These are phyloP conservation scores for Kluyveromyces marxianus DNA, from an alignment of 1,139 yeast species.

Conservation along the genomic window DNA sequence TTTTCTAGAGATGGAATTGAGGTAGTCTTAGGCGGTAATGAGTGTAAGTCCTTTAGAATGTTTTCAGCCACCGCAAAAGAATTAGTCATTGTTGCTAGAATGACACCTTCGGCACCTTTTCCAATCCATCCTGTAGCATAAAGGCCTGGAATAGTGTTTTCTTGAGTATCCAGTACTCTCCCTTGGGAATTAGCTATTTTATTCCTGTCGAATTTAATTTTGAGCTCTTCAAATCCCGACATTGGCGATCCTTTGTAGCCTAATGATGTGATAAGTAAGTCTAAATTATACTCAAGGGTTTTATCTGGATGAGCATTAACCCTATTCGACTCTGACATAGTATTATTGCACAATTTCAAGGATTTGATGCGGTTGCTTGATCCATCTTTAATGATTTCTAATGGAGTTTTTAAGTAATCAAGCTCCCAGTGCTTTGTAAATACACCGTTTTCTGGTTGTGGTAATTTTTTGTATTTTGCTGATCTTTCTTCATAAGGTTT, in stretches of 20 bases:
- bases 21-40: not conserved
- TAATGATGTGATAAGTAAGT: constrained; percentile 72
- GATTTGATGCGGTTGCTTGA: constrained; percentile 33
- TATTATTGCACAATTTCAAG: constrained; percentile 25
- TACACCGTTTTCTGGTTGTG: constrained; percentile 15
- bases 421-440: constrained; percentile 54
- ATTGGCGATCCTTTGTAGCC: constrained; percentile 75
- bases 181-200: constrained; percentile 57
- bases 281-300: constrained; percentile 39
- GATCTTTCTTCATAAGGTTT: constrained; percentile 26
- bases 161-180: constrained; percentile 37
- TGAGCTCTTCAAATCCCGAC: constrained; percentile 43
- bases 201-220: constrained; percentile 55
- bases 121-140: constrained; percentile 93
- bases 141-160: constrained; percentile 41
- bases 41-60: constrained; percentile 47
- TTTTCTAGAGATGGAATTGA: constrained; percentile 18
- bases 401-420: constrained; percentile 64
- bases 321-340: constrained; percentile 31
- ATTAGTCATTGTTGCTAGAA: constrained; percentile 85
- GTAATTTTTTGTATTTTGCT: constrained; percentile 24
- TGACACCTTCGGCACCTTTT: constrained; percentile 84
- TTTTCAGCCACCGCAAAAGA: constrained; percentile 67
- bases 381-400: constrained; percentile 38
- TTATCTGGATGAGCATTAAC: constrained; percentile 35